Evolutionary conservation across 2,329 filamentous ascomycete species (phyloP), one percentile per base, ranked within the genome.

Genomic region (Hirsutella minnesotensis): DNA sequence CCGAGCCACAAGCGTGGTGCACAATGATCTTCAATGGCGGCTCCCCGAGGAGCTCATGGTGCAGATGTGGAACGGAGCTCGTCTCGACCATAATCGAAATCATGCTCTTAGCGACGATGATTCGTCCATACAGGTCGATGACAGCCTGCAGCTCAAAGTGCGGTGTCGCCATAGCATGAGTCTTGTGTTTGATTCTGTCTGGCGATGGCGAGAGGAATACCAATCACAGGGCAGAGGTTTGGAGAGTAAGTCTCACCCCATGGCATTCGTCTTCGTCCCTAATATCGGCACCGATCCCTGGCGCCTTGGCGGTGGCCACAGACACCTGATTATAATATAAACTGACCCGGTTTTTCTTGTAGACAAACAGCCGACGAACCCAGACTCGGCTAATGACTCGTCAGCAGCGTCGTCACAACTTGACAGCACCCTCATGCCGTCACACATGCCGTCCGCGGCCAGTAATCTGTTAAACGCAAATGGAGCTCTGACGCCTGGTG

Each of bases 281-380:
- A n/a, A n/a, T n/a, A n/a, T n/a, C n/a, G n/a, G n/a, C n/a, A n/a
- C n/a, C n/a, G n/a, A n/a, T n/a, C n/a, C n/a, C n/a, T n/a, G n/a
- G n/a, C n/a, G 21, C 15, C 18, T 22, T 43, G 38, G 29, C n/a
- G 21, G 31, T 40, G 30, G n/a, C n/a, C n/a, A n/a, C n/a, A n/a
- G n/a, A n/a, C n/a, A n/a, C n/a, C n/a, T n/a, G n/a, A n/a, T n/a
- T 27, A 27, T 27, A 27, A 7, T 27, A 27, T 27, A 12, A 27
- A 35, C 27, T 21, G 33, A 57, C 68, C 69, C 39, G 29, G 38
- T 27, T 38, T 12, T 34, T 38, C n/a, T 12, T 19, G 12, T n/a
- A 64, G 87, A 85, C 51, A 88, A 90, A 58, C 86, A 92, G 56
- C 86, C 87, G 36, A 94, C 88, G 44, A 83, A 90, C 57, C 84